Evolutionary conservation across 148 eudicot genomes (phyloP).

Genomic region (Salicornia ramosissima): DNA sequence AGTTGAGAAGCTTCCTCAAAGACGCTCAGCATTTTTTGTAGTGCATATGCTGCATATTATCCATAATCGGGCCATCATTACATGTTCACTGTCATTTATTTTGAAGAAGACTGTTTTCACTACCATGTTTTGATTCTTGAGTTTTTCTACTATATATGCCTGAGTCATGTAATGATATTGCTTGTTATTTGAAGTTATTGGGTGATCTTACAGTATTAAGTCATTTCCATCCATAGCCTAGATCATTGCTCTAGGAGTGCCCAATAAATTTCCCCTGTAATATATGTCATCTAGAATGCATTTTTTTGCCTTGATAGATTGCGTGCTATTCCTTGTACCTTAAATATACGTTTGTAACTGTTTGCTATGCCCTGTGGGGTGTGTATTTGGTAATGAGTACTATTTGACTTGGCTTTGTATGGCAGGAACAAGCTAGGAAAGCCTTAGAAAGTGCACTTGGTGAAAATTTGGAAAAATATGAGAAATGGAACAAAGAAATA

Average conservation of each 20-base stretch:
- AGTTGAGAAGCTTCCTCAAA: neutral
- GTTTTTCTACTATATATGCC: neutral
- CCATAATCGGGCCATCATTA: neutral
- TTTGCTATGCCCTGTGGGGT: neutral
- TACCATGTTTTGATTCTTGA: neutral
- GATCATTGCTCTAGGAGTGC: neutral
- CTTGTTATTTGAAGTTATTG: neutral
- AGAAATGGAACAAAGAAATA: constrained; percentile 81
- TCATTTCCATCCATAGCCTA: neutral
- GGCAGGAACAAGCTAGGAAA: constrained; percentile 80
- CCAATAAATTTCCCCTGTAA: neutral
- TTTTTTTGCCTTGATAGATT: neutral
- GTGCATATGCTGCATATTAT: neutral
- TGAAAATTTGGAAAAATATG: constrained; percentile 67
- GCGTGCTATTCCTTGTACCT: neutral
- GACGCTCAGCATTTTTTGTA: no score
- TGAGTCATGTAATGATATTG: neutral
- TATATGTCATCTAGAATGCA: neutral
- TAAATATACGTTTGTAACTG: neutral
- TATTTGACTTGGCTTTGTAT: constrained; percentile 9
- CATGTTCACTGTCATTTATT: neutral
- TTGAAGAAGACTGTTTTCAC: neutral
- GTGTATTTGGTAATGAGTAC: neutral
- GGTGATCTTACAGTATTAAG: neutral
- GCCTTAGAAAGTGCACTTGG: constrained; percentile 91